Evolutionary conservation across 148 eudicot genomes (phyloP), one percentile per base, ranked within the genome.

Genomic region (Camellia lanceoleosa): DNA sequence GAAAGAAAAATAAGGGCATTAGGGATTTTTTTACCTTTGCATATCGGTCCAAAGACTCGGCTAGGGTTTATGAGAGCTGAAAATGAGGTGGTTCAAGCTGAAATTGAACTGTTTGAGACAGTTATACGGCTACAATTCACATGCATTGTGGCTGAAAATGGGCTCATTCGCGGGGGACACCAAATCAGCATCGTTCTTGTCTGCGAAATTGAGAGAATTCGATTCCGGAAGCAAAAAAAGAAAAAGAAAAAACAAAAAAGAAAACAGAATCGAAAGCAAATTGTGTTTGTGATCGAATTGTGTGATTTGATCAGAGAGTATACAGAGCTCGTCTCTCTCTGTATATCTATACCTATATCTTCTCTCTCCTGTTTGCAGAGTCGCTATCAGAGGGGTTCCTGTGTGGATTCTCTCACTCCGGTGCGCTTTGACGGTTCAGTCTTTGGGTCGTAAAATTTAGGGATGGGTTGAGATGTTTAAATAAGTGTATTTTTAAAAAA

Each of bases 1-100:
- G 30, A 3, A n/a, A 61, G 5, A 11, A 2, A 2, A 63, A 9
- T 30, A 67, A 10, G 63, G 30, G 73, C 19, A 41, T 54, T 51
- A 54, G 73, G 71, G 80, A 11, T 51, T 67, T 67, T 18, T 51
- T 67, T 67, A 78, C 80, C 73, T 78, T 77, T 16, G 47, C 80
- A 78, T 78, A 78, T 67, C 80, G 73, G 63, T 18, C 72, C 61
- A 67, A 16, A 54, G 44, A 16, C 73, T 9, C 46, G 41, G 44
- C 54, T 78, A 78, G 80, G 80, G 80, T 78, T 78, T 67, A 30
- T 67, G 64, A 58, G 51, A 59, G 51, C 12, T 30, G 4, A 7
- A 7, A 74, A 38, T 7, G 56, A 56, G 58, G 55, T n/a, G 46
- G 49, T 30, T 77, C 30, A 78, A 77, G 80, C 71, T 64, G 79